Evolutionary conservation across 2,329 filamentous ascomycete genomes (phyloP).

Genomic region (Fusarium sp.): DNA sequence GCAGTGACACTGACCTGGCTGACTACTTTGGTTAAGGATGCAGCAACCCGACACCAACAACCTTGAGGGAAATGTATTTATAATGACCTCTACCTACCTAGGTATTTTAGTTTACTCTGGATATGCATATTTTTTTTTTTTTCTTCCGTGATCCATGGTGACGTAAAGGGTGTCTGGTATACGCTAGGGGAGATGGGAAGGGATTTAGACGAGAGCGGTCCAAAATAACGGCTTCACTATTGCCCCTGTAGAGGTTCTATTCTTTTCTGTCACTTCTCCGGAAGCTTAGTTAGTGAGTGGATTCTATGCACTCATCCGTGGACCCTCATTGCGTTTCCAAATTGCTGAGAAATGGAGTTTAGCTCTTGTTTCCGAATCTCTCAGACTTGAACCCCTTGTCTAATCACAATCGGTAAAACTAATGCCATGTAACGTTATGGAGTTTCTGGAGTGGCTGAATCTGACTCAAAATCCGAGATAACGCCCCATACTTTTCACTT

Average conservation of each 20-base stretch:
- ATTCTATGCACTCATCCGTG: conserved; percentile 1
- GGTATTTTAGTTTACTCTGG: neutral
- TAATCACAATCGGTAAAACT: neutral
- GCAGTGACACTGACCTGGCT: neutral
- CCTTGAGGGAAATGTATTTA: conserved; percentile 24
- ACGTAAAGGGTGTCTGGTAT: conserved; percentile 19
- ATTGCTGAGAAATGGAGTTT: conserved; percentile 35
- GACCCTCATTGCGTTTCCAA: conserved; percentile 10
- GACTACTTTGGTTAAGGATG: neutral
- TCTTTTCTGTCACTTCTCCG: conserved; percentile 22
- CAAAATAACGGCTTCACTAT: conserved; percentile 12
- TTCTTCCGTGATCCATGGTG: conserved; percentile 10
- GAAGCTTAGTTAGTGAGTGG: conserved; percentile 15
- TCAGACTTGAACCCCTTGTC: neutral
- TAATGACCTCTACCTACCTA: conserved; percentile 6
- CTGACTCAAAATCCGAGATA: conserved; percentile 35
- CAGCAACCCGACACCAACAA: neutral
- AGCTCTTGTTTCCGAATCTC: conserved; percentile 36
- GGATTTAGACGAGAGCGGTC: conserved; percentile 7
- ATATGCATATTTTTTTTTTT: conserved; percentile 21
- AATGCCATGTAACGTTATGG: conserved; percentile 22
- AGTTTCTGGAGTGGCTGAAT: conserved; percentile 30
- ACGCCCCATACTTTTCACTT: conserved; percentile 22
- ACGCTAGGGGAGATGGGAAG: conserved; percentile 19
- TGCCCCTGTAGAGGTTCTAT: neutral